Conservation (phyloP, 352 stramenopile genomes). For the Globisporangium okanoganense region DNA sequence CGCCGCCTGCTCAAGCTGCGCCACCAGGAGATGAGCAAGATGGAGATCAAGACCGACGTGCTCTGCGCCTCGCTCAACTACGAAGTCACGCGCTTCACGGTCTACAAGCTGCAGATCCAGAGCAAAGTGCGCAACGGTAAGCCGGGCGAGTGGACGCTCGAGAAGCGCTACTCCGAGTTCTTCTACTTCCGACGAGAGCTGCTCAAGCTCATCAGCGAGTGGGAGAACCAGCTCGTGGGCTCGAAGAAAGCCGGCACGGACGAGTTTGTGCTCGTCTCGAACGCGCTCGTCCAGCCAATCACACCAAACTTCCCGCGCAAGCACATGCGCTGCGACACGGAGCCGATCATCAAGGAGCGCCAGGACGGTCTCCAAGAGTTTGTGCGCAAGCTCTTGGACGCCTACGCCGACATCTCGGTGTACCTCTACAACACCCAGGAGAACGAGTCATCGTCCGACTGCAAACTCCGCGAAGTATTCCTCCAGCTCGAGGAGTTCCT, state of each 20-base stretch:
- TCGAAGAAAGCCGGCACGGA: conserved; percentile 11
- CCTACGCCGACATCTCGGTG: conserved; percentile 59
- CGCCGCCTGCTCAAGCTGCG: conserved; percentile 57
- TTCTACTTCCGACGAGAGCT: conserved; percentile 21
- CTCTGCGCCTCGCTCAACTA: conserved; percentile 18
- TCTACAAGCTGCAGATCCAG: conserved; percentile 56
- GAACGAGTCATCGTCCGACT: conserved; percentile 1
- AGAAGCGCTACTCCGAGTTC: conserved; percentile 35
- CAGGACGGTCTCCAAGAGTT: conserved; percentile 44
- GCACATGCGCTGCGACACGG: conserved; percentile 55
- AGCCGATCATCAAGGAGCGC: conserved; percentile 48
- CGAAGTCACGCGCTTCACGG: conserved; percentile 29
- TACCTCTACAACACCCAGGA: conserved; percentile 25
- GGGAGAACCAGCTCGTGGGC: conserved; percentile 16
- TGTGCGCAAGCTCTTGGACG: conserved; percentile 46
- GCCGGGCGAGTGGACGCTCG: conserved; percentile 27
- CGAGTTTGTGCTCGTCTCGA: conserved; percentile 25
- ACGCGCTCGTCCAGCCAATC: conserved; percentile 17
- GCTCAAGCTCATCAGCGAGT: conserved; percentile 21
- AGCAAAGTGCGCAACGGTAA: conserved; percentile 25
- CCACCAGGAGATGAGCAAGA: conserved; percentile 40
- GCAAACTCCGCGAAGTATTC: conserved; percentile 24
- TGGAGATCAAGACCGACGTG: conserved; percentile 38
- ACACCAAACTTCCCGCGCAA: conserved; percentile 45
- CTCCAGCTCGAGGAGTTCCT: conserved; percentile 43